Percentiles rank a stretch among this genome's conserved stretches.
These are phyloP conservation scores for Physcomitrellopsis africana DNA, from an alignment of 225 moss, liverwort and hornwort species.

Conservation along the genomic window DNA sequence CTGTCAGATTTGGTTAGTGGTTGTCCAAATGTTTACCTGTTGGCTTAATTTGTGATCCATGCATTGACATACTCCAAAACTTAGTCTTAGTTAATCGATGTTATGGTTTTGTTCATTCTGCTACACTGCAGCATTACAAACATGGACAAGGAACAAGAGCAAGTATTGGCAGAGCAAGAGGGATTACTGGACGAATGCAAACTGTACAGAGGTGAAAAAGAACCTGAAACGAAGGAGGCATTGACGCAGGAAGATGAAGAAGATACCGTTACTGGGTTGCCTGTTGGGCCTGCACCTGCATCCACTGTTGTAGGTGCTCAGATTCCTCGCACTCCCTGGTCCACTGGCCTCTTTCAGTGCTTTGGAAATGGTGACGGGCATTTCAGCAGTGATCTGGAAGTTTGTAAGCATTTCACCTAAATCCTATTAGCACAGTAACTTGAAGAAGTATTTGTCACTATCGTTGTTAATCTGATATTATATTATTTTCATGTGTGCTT, in stretches of 20 bases:
- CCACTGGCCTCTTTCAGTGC: slow-evolving; percentile 70
- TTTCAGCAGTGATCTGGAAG: slow-evolving; percentile 87
- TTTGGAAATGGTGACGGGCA: slow-evolving; percentile 76
- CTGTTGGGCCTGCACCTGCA: slow-evolving; percentile 46
- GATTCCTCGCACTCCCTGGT: slow-evolving; percentile 67
- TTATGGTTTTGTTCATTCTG: not conserved
- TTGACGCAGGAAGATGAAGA: slow-evolving; percentile 32
- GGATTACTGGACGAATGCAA: slow-evolving; percentile 50
- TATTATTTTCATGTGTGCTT: no score
- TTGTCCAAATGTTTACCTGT: no score
- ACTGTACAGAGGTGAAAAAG: slow-evolving; percentile 80
- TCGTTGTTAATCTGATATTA: not conserved
- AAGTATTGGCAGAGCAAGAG: slow-evolving; percentile 61
- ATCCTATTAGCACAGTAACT: not conserved
- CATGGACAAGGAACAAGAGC: slow-evolving; percentile 54
- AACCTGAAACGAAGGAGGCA: slow-evolving; percentile 73
- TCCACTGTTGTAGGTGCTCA: slow-evolving; percentile 55
- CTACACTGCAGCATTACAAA: slow-evolving; percentile 22
- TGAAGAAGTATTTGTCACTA: not conserved
- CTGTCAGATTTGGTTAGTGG: no score
- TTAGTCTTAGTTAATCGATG: no score
- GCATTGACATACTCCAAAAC: no score
- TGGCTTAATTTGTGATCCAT: no score
- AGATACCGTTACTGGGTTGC: slow-evolving; percentile 57
- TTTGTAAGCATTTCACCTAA: slow-evolving; percentile 60